These are phyloP conservation scores for Starmerella apis DNA, from an alignment of 805 yeast species.

Conservation along the genomic window DNA sequence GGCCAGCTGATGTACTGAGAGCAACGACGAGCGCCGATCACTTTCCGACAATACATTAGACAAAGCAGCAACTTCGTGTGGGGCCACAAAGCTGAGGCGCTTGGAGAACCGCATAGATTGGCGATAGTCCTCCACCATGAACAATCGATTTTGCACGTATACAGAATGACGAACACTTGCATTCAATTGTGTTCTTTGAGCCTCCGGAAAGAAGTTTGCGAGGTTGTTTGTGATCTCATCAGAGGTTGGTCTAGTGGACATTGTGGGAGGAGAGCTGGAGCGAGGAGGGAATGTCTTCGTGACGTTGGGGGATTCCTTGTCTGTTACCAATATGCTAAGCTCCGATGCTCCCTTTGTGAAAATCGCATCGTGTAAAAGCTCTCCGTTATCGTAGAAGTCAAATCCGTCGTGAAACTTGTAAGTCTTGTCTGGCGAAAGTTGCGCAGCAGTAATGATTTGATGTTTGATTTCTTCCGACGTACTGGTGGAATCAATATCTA, in stretches of 20 bases:
- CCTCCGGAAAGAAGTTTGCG: slow-evolving; percentile 80
- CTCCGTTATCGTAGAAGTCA: slow-evolving; percentile 4
- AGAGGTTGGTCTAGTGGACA: slow-evolving; percentile 64
- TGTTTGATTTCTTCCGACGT: neutral
- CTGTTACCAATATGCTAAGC: neutral
- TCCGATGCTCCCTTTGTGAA: slow-evolving; percentile 7
- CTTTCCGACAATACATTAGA: slow-evolving; percentile 46
- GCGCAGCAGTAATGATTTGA: slow-evolving; percentile 3
- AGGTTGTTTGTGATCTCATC: slow-evolving; percentile 81
- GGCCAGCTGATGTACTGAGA: slow-evolving; percentile 1
- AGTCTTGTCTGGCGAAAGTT: neutral
- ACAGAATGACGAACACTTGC: slow-evolving; percentile 36
- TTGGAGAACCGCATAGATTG: neutral
- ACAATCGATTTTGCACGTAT: neutral
- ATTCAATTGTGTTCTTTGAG: slow-evolving; percentile 54
- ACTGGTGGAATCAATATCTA: neutral
- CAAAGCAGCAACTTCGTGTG: slow-evolving; percentile 53
- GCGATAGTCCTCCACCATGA: neutral
- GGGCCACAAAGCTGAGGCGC: slow-evolving; percentile 1
- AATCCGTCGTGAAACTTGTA: slow-evolving; percentile 26
- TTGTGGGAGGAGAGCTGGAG: neutral
- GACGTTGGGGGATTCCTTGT: neutral
- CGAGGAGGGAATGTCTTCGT: no score
- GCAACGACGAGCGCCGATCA: neutral
- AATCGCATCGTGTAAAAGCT: slow-evolving; percentile 8